Evolutionary conservation across 2,329 filamentous ascomycete genomes (phyloP), one percentile per base, ranked within the genome.

Genomic region (Hirsutella rhossiliensis): DNA sequence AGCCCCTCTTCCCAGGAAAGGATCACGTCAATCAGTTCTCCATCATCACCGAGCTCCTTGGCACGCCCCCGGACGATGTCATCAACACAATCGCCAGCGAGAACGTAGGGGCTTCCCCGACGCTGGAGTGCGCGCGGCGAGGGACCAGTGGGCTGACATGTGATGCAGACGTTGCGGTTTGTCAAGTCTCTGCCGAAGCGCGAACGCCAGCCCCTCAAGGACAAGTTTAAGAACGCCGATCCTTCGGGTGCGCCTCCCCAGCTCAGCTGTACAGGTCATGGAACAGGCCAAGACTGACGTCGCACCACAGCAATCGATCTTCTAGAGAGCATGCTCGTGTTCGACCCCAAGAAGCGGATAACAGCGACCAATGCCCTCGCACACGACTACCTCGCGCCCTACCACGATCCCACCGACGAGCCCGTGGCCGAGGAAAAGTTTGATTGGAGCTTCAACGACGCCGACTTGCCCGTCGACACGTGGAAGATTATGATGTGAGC

Each of bases 401-500:
- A 98, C 71, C 92, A 98, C 66, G 92, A 98, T 61, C 89, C 92
- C 9, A 92, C 86, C 38, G 92, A 98, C 59, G 92, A 98, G 72
- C 92, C 92, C 1, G 82, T 88, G 15, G 87, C 92, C 19, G 87
- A 95, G 48, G 89, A 96, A 72, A 96, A 95, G 69, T 98, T 98
- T 57, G 92, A 98, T 63, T 98, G 92, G 92, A 96, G 89, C 43
- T 98, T 98, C 69, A 97, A 97, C 64, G 92, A 98, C 56, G 92
- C 90, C 40, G 92, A 98, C 61, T 72, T 98, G 45, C 90, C 92
- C 1, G 89, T 97, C 42, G 92, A 98, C 61, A 95, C 89, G n/a
- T 98, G 92, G 92, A 98, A 98, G 72, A 96, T 98, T 62, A 98
- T 97, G 92, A 98, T 98, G 92, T 95, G 74, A 60, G 84, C 63